These are phyloP conservation scores for Aspergillus chevalieri DNA, from an alignment of 2,329 filamentous ascomycete genomes.

Conservation along the genomic window DNA sequence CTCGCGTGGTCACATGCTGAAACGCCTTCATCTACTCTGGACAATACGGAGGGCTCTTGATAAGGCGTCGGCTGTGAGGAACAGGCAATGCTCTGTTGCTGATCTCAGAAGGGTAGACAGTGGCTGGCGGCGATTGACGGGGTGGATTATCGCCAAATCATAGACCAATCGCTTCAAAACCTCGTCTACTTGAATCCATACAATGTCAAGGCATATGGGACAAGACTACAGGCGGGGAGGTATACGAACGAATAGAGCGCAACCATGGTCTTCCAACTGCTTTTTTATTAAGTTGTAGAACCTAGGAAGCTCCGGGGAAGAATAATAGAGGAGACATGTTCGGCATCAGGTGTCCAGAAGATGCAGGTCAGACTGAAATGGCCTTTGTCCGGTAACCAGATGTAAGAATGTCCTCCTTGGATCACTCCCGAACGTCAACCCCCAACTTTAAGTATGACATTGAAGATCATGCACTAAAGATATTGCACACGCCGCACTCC, in stretches of 20 bases:
- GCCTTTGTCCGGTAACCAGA: constrained; percentile 15
- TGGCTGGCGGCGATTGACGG: no score
- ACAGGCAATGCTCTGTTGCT: background rate
- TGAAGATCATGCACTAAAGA: constrained; percentile 17
- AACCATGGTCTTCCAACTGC: constrained; percentile 29
- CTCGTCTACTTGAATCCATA: background rate
- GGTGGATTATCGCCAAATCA: no score
- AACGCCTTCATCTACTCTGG: background rate
- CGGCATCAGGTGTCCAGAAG: constrained; percentile 20
- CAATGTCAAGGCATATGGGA: background rate
- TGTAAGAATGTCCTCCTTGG: constrained; percentile 18
- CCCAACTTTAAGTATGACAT: constrained; percentile 15
- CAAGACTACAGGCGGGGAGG: background rate
- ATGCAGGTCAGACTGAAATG: constrained; percentile 24
- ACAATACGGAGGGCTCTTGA: background rate
- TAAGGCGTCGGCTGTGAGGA: background rate
- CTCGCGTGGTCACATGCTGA: background rate
- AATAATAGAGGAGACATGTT: constrained; percentile 8
- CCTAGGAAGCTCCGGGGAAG: constrained; percentile 26
- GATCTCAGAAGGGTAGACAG: no score
- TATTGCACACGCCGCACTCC: constrained; percentile 19
- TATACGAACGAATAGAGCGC: background rate
- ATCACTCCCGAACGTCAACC: constrained; percentile 23
- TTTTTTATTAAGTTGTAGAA: constrained; percentile 33
- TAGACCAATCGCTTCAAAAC: no score